A percentile compares a stretch with the other conserved stretches of the same genome.
Conservation (phyloP, 2,329 filamentous ascomycete genomes). For the Aspergillus viridinutans region DNA sequence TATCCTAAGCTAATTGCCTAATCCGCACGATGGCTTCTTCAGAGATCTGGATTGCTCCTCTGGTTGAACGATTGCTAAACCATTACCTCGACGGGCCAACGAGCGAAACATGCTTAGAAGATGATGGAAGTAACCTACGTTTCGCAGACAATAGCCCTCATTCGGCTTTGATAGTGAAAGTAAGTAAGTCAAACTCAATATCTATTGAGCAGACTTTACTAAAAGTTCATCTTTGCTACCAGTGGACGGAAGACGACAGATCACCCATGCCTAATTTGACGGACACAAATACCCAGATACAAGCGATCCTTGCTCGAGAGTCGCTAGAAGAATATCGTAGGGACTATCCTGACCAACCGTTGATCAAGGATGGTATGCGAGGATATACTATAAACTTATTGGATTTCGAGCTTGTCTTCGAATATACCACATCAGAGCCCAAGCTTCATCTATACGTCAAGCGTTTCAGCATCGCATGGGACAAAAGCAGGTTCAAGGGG, state of each 20-base stretch:
- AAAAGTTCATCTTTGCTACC: constrained; percentile 1
- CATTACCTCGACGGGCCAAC: constrained; percentile 12
- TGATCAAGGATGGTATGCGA: constrained; percentile 17
- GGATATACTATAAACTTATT: constrained; percentile 29
- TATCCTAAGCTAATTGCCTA: constrained; percentile 6
- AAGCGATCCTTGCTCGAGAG: constrained; percentile 26
- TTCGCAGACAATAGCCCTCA: constrained; percentile 16
- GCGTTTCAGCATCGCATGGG: constrained; percentile 22
- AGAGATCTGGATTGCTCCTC: constrained; percentile 21
- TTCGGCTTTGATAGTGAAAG: constrained; percentile 27
- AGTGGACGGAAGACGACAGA: constrained; percentile 25
- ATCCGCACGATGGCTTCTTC: constrained; percentile 20
- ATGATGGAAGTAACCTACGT: constrained; percentile 34
- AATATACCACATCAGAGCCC: constrained; percentile 19
- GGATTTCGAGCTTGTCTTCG: constrained; percentile 34
- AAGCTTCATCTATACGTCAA: constrained; percentile 23
- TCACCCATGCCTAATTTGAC: constrained; percentile 25
- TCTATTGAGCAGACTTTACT: constrained; percentile 1
- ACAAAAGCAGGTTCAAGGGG: constrained; percentile 10
- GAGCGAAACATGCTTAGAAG: constrained; percentile 18
- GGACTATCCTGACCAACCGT: constrained; percentile 12
- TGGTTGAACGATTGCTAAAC: constrained; percentile 21
- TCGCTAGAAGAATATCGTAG: constrained; percentile 20
- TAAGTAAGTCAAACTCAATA: constrained; percentile 10
- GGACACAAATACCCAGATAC: constrained; percentile 32